Evolutionary conservation across 768 basidiomycete genomes (phyloP).

Genomic region (Leccinellum luteum): DNA sequence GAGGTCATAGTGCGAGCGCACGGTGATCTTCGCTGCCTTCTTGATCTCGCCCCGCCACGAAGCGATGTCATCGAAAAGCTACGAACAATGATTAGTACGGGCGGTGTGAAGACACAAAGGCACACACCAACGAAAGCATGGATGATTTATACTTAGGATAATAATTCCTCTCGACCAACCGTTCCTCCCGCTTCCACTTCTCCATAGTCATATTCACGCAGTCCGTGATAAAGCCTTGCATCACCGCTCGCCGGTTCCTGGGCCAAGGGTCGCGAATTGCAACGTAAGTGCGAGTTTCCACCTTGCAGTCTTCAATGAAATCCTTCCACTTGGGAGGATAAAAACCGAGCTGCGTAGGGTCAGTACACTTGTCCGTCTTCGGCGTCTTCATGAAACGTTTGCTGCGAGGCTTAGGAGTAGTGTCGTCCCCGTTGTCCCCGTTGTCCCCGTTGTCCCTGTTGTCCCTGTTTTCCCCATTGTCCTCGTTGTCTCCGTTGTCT

Average conservation of each 20-base stretch:
- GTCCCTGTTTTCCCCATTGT: too few relatives aligned
- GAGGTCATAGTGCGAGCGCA: not conserved
- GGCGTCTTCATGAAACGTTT: not conserved
- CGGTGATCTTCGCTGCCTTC: not conserved
- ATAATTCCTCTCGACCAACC: not conserved
- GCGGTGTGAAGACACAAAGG: not conserved
- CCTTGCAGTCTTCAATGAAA: not conserved
- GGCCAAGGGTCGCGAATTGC: not conserved
- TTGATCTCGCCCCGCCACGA: not conserved
- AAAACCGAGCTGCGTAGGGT: not conserved
- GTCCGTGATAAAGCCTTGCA: not conserved
- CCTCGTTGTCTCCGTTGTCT: too few relatives aligned
- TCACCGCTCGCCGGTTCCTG: not conserved
- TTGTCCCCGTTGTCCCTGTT: too few relatives aligned
- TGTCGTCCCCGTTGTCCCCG: too few relatives aligned
- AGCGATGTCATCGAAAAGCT: not conserved
- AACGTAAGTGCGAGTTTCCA: not conserved
- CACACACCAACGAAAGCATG: not conserved
- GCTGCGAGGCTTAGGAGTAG: not conserved
- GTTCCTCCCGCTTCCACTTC: not conserved
- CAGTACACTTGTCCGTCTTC: not conserved
- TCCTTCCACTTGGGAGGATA: not conserved
- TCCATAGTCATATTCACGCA: not conserved
- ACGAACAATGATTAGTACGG: not conserved
- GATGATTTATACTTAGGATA: not conserved